Conservation (phyloP, 2,329 filamentous ascomycete species). For the Calonectria pseudoreteaudii region DNA sequence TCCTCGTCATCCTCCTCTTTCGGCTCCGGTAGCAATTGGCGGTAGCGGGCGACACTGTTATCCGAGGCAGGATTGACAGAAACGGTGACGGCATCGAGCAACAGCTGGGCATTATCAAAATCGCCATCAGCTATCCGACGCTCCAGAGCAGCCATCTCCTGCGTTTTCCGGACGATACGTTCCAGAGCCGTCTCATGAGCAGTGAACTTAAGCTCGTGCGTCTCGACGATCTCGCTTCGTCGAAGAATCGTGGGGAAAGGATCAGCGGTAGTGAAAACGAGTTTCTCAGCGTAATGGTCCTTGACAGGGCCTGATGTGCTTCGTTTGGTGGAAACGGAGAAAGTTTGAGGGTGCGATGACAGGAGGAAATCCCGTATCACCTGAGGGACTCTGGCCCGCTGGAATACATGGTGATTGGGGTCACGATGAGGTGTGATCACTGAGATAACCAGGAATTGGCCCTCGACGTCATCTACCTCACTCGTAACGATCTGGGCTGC, state of each 20-base stretch:
- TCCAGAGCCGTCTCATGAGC: constrained; percentile 91
- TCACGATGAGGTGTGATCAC: constrained; percentile 86
- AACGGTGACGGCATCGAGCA: constrained; percentile 81
- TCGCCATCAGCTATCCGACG: constrained; percentile 80
- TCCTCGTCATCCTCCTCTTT: constrained; percentile 52
- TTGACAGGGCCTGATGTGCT: constrained; percentile 75
- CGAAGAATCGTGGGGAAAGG: constrained; percentile 91
- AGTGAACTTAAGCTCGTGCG: constrained; percentile 74
- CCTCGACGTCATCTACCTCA: constrained; percentile 83
- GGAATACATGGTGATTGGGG: constrained; percentile 84
- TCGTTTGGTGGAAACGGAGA: constrained; percentile 81
- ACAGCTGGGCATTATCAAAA: constrained; percentile 73
- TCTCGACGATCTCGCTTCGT: constrained; percentile 83
- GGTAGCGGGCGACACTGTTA: constrained; percentile 83
- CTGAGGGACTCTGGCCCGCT: constrained; percentile 85
- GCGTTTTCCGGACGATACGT: constrained; percentile 89
- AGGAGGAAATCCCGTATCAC: constrained; percentile 89
- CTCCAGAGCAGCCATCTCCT: constrained; percentile 83
- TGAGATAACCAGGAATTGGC: constrained; percentile 88
- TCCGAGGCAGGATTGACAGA: constrained; percentile 81
- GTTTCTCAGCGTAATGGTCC: constrained; percentile 85
- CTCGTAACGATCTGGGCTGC: constrained; percentile 82
- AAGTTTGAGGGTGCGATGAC: constrained; percentile 79
- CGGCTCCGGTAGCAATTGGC: constrained; percentile 74
- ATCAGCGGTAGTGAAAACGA: constrained; percentile 85